Evolutionary conservation across 345 rosid genomes (phyloP).

Genomic region (Salix viminalis): DNA sequence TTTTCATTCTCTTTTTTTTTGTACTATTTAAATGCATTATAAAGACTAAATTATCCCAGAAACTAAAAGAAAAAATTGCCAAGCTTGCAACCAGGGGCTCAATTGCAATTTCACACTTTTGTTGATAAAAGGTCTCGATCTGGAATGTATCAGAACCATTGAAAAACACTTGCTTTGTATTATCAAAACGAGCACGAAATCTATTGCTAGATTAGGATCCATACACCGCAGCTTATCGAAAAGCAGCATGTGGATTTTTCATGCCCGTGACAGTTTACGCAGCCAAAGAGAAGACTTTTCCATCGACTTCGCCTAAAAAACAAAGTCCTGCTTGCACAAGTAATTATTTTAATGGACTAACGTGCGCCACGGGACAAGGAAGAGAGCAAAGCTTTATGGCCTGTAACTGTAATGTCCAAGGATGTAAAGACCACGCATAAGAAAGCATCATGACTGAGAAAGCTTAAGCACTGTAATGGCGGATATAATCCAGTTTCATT

Average conservation of each 20-base stretch:
- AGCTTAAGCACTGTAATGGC: background rate
- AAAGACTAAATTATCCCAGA: no score
- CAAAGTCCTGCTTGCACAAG: background rate
- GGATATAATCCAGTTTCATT: constrained; percentile 7
- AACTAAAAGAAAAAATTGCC: no score
- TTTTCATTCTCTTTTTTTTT: no score
- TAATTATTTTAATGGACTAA: constrained; percentile 57
- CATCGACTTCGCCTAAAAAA: background rate
- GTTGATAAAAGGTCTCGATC: no score
- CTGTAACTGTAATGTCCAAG: background rate
- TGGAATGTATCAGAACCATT: no score
- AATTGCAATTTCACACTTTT: no score
- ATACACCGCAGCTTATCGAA: background rate
- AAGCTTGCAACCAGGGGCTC: no score
- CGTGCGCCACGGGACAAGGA: constrained; percentile 49
- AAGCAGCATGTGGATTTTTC: background rate
- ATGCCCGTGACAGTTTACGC: background rate
- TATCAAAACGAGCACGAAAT: no score
- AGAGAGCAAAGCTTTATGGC: constrained; percentile 5
- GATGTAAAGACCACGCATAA: background rate
- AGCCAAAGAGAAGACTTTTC: background rate
- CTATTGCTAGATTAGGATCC: background rate
- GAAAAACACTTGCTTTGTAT: no score
- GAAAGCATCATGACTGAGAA: background rate
- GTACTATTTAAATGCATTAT: no score